phyloP scores from a whole-genome alignment of 1,284 basidiomycete genomes.

The Heliocybe sulcata region DNA sequence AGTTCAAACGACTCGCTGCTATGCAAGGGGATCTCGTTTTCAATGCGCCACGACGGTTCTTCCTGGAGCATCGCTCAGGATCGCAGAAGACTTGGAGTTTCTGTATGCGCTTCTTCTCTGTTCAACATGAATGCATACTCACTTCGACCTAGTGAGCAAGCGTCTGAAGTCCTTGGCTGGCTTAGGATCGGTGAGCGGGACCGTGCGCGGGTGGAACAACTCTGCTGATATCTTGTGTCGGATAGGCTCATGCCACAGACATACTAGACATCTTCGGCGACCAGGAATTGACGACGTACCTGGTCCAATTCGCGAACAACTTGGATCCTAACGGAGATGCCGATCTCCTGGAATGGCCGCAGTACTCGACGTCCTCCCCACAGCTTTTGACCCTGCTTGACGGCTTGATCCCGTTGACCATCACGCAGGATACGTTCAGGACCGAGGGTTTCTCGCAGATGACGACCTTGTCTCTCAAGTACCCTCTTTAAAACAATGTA shows the following conservation, averaged over 20 bases:
- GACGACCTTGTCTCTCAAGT: conserved; percentile 26
- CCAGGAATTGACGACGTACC: conserved; percentile 16
- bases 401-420: conserved; percentile 22
- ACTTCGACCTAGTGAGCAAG: conserved; percentile 29
- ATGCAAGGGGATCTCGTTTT: conserved; percentile 46
- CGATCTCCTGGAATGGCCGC: conserved; percentile 36
- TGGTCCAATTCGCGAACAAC: conserved; percentile 18
- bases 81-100: conserved; percentile 43
- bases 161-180: conserved; percentile 32
- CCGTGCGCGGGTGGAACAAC: background rate
- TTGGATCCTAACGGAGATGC: conserved; percentile 20
- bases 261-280: conserved; percentile 14
- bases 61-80: conserved; percentile 32
- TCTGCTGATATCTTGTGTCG: background rate
- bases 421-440: conserved; percentile 32
- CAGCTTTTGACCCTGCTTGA: conserved; percentile 40
- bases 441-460: conserved; percentile 26
- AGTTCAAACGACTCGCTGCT: conserved; percentile 47
- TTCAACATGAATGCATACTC: background rate
- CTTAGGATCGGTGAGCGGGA: conserved; percentile 33
- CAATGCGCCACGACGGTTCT: conserved; percentile 45
- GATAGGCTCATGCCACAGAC: conserved; percentile 13
- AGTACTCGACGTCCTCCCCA: conserved; percentile 30
- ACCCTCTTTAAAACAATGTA: conserved; percentile 24
- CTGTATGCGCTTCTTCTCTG: conserved; percentile 20